A percentile compares a stretch with the other conserved stretches of the same genome.
These are phyloP conservation scores for Ceratocystis cacaofunesta DNA, from an alignment of 2,329 filamentous ascomycete species.

Conservation along the genomic window DNA sequence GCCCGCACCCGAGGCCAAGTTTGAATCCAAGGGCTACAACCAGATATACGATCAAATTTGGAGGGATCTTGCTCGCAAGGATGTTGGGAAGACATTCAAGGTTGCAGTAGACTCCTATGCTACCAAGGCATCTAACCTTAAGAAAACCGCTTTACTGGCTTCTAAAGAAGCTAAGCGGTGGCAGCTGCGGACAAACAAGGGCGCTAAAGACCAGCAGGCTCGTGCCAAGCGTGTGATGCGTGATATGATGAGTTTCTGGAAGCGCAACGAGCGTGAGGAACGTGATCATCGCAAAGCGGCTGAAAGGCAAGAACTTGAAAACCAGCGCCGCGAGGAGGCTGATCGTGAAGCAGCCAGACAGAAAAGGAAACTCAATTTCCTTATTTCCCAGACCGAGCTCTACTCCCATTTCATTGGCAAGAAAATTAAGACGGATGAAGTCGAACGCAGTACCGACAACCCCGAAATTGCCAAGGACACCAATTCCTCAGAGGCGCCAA, in stretches of 20 bases:
- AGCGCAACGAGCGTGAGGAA: conserved; percentile 94
- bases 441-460: conserved; percentile 78
- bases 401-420: conserved; percentile 99
- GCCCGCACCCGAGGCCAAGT: conserved; percentile 46
- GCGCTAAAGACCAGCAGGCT: conserved; percentile 92
- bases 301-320: conserved; percentile 90
- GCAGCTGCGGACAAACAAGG: conserved; percentile 97
- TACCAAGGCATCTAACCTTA: conserved; percentile 85
- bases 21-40: conserved; percentile 83
- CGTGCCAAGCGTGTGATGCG: conserved; percentile 96
- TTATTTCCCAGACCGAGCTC: conserved; percentile 95
- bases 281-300: conserved; percentile 86
- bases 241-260: conserved; percentile 99
- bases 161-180: conserved; percentile 95
- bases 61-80: conserved; percentile 85
- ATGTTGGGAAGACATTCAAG: conserved; percentile 82
- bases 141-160: conserved; percentile 91
- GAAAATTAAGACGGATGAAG: conserved; percentile 95
- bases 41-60: conserved; percentile 97
- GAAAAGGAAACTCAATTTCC: conserved; percentile 97
- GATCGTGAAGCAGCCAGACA: conserved; percentile 94
- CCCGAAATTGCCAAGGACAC: conserved; percentile 49
- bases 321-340: conserved; percentile 89
- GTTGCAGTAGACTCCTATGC: conserved; percentile 73
- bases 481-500: conserved; percentile 28